These are phyloP conservation scores for Candida taoyuanica DNA, from an alignment of 805 yeast genomes.

Conservation along the genomic window DNA sequence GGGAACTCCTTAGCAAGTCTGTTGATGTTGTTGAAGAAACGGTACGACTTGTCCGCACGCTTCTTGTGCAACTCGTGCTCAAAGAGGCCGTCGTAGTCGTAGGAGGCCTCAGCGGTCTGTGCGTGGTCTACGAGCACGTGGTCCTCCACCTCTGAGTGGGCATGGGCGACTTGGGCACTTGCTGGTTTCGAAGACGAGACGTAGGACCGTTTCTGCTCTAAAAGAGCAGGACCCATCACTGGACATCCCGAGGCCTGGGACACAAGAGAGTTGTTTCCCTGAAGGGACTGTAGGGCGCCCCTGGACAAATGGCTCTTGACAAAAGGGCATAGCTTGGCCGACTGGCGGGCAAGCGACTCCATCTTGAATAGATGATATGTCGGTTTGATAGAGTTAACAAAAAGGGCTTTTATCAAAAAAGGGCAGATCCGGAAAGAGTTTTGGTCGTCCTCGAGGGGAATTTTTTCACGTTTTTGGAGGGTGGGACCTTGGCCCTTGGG, in stretches of 20 bases:
- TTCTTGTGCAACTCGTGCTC: conserved; percentile 64
- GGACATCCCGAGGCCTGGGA: conserved; percentile 75
- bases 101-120: conserved; percentile 46
- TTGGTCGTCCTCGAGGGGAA: too few relatives aligned
- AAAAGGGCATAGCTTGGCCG: conserved; percentile 81
- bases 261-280: conserved; percentile 30
- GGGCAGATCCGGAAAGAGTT: too few relatives aligned
- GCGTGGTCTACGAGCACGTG: conserved; percentile 28
- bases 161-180: conserved; percentile 26
- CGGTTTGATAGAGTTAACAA: too few relatives aligned
- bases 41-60: conserved; percentile 84
- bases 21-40: conserved; percentile 96
- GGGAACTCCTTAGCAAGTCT: conserved; percentile 94
- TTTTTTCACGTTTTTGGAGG: conserved; percentile 6
- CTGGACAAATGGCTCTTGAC: conserved; percentile 52
- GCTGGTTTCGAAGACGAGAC: conserved; percentile 34
- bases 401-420: too few relatives aligned
- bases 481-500: too few relatives aligned
- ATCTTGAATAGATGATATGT: conserved; percentile 33
- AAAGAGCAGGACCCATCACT: conserved; percentile 79
- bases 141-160: conserved; percentile 25
- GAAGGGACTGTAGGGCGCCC: conserved; percentile 53
- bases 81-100: conserved; percentile 71
- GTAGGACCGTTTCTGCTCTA: conserved; percentile 31
- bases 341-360: conserved; percentile 77